Percentiles rank a stretch among this genome's conserved stretches.
phyloP scores from a whole-genome alignment of 163 green algal species.

The Chlorella variabilis region DNA sequence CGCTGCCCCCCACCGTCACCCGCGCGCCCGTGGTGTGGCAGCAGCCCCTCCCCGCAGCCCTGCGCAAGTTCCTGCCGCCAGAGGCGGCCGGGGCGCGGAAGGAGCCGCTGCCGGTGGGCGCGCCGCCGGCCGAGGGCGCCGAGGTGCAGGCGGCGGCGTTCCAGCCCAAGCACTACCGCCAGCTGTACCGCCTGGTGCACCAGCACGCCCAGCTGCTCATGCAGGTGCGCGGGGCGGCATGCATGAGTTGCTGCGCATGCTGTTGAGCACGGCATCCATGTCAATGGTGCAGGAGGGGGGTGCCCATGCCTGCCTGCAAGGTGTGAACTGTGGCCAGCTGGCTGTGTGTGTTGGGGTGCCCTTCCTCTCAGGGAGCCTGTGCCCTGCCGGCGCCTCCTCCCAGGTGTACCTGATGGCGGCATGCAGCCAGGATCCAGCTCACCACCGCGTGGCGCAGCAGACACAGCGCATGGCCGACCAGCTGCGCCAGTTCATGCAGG shows the following conservation, averaged over 20 bases:
- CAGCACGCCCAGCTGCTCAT: constrained; percentile 49
- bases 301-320: no score
- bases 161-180: constrained; percentile 33
- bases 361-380: no score
- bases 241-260: not conserved
- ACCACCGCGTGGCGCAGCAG: constrained; percentile 10
- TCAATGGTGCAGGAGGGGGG: no score
- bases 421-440: not conserved
- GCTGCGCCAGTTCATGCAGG: constrained; percentile 8
- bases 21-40: constrained; percentile 18
- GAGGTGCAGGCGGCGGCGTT: constrained; percentile 10
- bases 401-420: constrained; percentile 34
- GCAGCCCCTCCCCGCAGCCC: constrained; percentile 5
- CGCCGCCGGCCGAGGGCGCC: not conserved
- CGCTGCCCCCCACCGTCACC: constrained; percentile 5
- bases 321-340: no score
- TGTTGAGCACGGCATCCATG: no score
- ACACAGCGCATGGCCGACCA: constrained; percentile 26
- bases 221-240: constrained; percentile 19
- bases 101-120: constrained; percentile 22
- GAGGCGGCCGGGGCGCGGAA: not conserved
- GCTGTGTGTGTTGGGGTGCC: no score
- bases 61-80: not conserved
- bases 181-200: constrained; percentile 38
- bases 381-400: not conserved